Conservation (phyloP, 352 stramenopile species). For the Phytopythium helicoides region DNA sequence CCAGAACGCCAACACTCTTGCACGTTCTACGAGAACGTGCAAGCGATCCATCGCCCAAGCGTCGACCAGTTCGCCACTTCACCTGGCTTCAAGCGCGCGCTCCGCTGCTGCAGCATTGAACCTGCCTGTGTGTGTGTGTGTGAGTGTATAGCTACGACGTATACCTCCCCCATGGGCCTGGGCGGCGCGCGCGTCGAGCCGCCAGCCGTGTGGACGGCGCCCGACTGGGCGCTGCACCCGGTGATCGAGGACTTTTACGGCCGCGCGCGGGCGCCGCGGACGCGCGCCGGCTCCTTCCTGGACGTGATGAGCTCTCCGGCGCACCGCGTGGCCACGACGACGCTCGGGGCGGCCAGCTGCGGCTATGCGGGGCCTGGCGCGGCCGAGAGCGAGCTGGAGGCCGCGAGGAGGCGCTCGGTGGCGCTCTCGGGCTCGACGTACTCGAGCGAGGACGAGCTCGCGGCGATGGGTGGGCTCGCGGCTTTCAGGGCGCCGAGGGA, state of each 20-base stretch:
- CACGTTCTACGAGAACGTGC: no score
- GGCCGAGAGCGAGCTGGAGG: constrained; percentile 13
- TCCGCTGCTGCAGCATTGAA: no score
- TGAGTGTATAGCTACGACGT: no score
- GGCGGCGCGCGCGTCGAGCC: constrained; percentile 17
- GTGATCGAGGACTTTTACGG: constrained; percentile 84
- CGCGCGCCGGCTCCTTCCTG: constrained; percentile 70
- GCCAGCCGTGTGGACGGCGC: constrained; percentile 65
- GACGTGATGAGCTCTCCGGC: constrained; percentile 83
- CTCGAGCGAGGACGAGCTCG: constrained; percentile 57
- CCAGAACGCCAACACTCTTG: no score
- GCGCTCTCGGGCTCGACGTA: constrained; percentile 72
- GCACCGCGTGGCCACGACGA: constrained; percentile 51
- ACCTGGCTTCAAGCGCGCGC: no score
- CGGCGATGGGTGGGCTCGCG: no score
- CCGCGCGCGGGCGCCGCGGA: constrained; percentile 23
- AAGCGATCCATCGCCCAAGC: no score
- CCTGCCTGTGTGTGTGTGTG: no score
- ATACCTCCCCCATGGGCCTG: no score
- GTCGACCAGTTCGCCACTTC: no score
- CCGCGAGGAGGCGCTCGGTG: constrained; percentile 29
- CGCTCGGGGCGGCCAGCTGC: constrained; percentile 54
- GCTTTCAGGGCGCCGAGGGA: no score
- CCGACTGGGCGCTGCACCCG: constrained; percentile 69
- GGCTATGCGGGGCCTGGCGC: constrained; percentile 33